Conservation (phyloP, 345 rosid species). For the Dimocarpus longan region DNA sequence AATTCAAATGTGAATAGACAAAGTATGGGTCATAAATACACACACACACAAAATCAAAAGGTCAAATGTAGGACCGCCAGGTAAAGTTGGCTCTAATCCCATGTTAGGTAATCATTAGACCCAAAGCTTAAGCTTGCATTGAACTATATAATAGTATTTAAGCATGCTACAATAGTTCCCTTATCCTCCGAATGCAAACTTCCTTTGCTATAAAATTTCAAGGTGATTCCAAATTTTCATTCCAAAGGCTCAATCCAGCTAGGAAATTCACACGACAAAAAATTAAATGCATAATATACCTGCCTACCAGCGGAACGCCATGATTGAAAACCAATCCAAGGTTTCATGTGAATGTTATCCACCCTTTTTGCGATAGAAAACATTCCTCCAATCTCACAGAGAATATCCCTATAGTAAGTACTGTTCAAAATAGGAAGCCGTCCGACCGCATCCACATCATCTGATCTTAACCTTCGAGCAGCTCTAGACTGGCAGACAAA, state of each 20-base stretch:
- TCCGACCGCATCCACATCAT: slow-evolving; percentile 88
- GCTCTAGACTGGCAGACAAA: slow-evolving; percentile 57
- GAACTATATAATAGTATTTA: background rate
- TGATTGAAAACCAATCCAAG: slow-evolving; percentile 99
- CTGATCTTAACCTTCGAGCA: slow-evolving; percentile 84
- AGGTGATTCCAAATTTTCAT: background rate
- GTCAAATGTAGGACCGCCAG: background rate
- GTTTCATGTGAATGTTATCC: slow-evolving; percentile 89
- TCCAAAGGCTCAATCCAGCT: slow-evolving; percentile 4
- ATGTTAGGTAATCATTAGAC: background rate
- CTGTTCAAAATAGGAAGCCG: slow-evolving; percentile 77
- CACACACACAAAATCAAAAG: background rate
- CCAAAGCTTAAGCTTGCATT: background rate
- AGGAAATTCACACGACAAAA: background rate
- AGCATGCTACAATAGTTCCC: background rate
- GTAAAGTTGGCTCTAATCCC: background rate
- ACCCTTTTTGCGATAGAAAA: slow-evolving; percentile 87
- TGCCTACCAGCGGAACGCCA: slow-evolving; percentile 97
- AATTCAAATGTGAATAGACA: background rate
- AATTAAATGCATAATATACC: slow-evolving; percentile 51
- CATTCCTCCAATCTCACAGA: slow-evolving; percentile 98
- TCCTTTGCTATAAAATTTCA: background rate
- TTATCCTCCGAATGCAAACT: background rate
- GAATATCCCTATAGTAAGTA: slow-evolving; percentile 59
- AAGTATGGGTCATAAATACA: background rate